Base-by-base conservation (phyloP, 2,329 filamentous ascomycete species). In the Fusarium lyarnte region DNA sequence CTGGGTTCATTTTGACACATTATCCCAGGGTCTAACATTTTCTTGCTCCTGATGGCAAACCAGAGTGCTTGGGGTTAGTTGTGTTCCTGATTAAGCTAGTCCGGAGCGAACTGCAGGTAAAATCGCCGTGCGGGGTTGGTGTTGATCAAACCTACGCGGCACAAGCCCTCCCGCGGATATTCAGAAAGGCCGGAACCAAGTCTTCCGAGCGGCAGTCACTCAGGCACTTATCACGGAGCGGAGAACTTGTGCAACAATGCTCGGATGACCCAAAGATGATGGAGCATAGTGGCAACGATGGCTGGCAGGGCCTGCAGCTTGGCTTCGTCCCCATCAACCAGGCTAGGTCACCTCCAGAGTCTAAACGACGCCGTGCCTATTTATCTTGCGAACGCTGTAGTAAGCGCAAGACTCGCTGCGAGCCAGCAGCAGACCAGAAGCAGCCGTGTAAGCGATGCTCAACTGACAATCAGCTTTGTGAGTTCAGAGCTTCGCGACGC, bases 361-460 rank as follows among this genome's bases (percentile, higher is more conserved):
- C 43, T 14, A 46, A 46, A 27, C 8, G 43, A 21, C 43, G 43
- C 25, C 43, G 25, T 16, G 25, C 25, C 5, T 46, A 46, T 25
- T 10, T 46, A 13, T 46, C 43, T 46, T 46, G 25, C 43, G 43
- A 46, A 21, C 69, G 69, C 4, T 71, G 66, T 12, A 49, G 69
- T 17, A 71, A 49, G n/a, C 69, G 66, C 27, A 71, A 71, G 42
- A 53, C 58, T 46, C 61, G 61, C 1, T 71, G 69, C 21, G 66
- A 71, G 21, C 66, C 69, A 8, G 29, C 49, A 19, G 21, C 12
- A 3, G 33, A 14, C 14, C 45, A 38, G 39, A 51, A 23, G 10
- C 39, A 52, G 25, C 41, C 42, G 12, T 71, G 68, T 27, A 27
- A 46, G n/a, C 31, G 68, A 49, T 69, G 68, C n/a, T 35, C 53